These are phyloP conservation scores for Aspergillus novoparasiticus DNA, from an alignment of 2,329 filamentous ascomycete genomes.

Conservation along the genomic window DNA sequence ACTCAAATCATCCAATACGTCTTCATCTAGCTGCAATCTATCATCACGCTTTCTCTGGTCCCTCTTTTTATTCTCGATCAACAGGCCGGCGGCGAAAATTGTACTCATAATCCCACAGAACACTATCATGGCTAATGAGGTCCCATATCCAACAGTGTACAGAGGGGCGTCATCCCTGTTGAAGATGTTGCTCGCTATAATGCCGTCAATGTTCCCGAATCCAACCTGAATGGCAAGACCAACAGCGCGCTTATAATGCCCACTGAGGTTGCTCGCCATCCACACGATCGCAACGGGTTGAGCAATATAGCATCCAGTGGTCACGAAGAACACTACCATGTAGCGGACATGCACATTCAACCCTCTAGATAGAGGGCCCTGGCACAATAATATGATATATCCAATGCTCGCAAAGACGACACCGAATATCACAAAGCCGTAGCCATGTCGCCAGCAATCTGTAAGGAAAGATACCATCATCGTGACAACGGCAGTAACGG, in stretches of 20 bases:
- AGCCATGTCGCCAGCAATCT: slow-evolving; percentile 36
- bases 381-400: slow-evolving; percentile 37
- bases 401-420: slow-evolving; percentile 37
- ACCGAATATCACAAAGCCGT: slow-evolving; percentile 39
- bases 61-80: slow-evolving; percentile 33
- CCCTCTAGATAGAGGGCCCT: slow-evolving; percentile 26
- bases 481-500: slow-evolving; percentile 32
- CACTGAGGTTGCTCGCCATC: slow-evolving; percentile 44
- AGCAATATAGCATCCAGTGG: slow-evolving; percentile 27
- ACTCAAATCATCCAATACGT: slow-evolving; percentile 34
- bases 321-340: slow-evolving; percentile 27
- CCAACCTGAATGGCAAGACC: slow-evolving; percentile 45
- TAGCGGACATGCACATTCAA: slow-evolving; percentile 26
- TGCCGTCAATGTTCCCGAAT: slow-evolving; percentile 47
- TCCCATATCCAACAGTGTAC: slow-evolving; percentile 43
- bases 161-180: slow-evolving; percentile 36
- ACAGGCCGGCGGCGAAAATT: slow-evolving; percentile 27
- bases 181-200: slow-evolving; percentile 46
- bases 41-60: slow-evolving; percentile 27
- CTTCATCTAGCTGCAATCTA: slow-evolving; percentile 25
- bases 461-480: slow-evolving; percentile 32
- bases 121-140: slow-evolving; percentile 35
- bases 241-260: slow-evolving; percentile 42
- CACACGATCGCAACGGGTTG: slow-evolving; percentile 38
- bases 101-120: slow-evolving; percentile 30